phyloP scores from a whole-genome alignment of 805 yeast species.

The Starmerella vaccinii region DNA sequence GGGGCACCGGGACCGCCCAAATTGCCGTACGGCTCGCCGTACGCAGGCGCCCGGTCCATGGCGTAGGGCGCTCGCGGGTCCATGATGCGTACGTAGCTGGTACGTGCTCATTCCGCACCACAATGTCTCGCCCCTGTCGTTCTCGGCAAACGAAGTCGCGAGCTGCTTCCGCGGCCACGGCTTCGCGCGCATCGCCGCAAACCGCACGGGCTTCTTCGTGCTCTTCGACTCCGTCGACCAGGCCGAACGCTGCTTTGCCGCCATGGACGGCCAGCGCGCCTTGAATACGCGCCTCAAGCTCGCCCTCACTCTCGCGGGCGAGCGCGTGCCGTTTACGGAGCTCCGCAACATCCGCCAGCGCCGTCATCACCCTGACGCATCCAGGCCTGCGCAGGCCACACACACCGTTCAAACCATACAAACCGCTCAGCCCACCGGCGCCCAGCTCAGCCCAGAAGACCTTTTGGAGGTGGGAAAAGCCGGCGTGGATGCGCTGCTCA shows the following conservation, averaged over 20 bases:
- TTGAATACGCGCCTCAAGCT: not conserved
- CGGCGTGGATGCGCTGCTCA: constrained; percentile 1
- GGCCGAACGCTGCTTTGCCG: constrained; percentile 5
- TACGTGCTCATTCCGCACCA: constrained; percentile 12
- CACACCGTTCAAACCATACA: too few relatives aligned
- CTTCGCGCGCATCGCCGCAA: constrained; percentile 6
- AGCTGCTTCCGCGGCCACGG: not conserved
- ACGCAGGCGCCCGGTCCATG: not conserved
- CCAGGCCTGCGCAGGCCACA: not conserved
- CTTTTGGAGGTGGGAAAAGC: not conserved
- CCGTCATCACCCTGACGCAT: not conserved
- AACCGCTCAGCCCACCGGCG: too few relatives aligned
- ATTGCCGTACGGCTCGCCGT: not conserved
- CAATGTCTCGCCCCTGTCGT: not conserved
- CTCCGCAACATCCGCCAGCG: not conserved
- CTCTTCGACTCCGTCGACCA: constrained; percentile 2
- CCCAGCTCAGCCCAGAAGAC: not conserved
- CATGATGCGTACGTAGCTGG: not conserved
- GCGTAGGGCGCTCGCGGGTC: constrained; percentile 3
- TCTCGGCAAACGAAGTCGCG: constrained; percentile 2
- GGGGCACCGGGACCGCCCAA: not conserved
- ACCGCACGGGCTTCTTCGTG: constrained; percentile 10
- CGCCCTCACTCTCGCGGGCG: constrained; percentile 7
- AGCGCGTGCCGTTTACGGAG: not conserved
- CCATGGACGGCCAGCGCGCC: not conserved